Evolutionary conservation across 2,329 filamentous ascomycete species (phyloP), one percentile per base, ranked within the genome.

Genomic region (Hypoxylon sp.): DNA sequence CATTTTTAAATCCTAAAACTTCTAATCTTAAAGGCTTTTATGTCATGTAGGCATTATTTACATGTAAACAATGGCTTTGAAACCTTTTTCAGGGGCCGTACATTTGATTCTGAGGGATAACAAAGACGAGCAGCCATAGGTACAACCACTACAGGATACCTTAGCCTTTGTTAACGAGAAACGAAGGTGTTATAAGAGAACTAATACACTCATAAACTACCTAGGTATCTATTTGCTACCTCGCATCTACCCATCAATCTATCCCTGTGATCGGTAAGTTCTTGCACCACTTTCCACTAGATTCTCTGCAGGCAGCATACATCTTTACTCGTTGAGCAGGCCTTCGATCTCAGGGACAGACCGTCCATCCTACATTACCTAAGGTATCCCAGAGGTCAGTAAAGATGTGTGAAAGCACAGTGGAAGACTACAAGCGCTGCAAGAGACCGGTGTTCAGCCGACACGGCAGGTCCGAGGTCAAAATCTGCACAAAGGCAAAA

Each of bases 401-500:
- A n/a, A 52, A 60, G 21, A 64, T 64, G 61, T 64, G 61, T 27
- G 23, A 25, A n/a, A 1, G 46, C n/a, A 16, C 71, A 66, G n/a
- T 70, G 19, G 48, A 55, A 46, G 58, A 58, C 14, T 62, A 66
- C 21, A 45, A 32, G 8, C 32, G 55, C 12, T 68, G 66, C 51
- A 57, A 56, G 16, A 34, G 37, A 16, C 55, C 41, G 19, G 50
- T 12, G 6, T 16, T n/a, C 21, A 41, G 30, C 29, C 23, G 45
- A 0, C 59, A 65, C 23, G 16, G 9, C 11, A 54, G 25, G 41
- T 29, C 16, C 11, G 34, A 25, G 5, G 23, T 48, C 2, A 63
- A 25, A 72, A 67, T 70, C 4, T 76, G 70, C 58, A 71, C 74
- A 1, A 75, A 29, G 27, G 78, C 78, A n/a, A 74, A 58, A 3